phyloP scores from a whole-genome alignment of 73 alveolate species.

The Tetrahymena elliotti region DNA sequence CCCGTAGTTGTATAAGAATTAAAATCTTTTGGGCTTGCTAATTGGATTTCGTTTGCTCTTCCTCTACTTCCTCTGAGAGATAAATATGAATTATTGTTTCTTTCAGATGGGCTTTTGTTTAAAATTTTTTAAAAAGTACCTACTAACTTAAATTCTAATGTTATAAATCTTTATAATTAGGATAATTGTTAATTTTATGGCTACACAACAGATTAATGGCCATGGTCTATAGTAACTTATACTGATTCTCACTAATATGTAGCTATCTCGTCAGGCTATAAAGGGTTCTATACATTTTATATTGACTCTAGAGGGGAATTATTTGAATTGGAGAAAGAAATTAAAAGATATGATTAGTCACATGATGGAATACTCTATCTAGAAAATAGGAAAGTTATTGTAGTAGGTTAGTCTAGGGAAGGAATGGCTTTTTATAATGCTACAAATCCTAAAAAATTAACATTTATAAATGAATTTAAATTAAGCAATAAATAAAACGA shows the following conservation, averaged over 20 bases:
- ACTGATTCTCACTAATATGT: neutral
- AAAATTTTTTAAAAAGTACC: neutral
- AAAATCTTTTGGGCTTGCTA: neutral
- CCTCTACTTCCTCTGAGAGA: neutral
- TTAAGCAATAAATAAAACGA: neutral
- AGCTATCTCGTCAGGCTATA: neutral
- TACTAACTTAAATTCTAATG: neutral
- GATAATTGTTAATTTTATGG: neutral
- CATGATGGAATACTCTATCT: neutral
- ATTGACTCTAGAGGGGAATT: neutral
- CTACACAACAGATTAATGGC: neutral
- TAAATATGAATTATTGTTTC: neutral
- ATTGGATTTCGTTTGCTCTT: neutral
- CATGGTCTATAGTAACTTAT: neutral
- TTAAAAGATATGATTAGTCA: neutral
- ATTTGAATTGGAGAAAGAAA: neutral
- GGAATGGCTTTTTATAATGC: neutral
- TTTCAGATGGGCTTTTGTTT: neutral
- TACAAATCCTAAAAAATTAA: neutral
- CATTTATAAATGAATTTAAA: neutral
- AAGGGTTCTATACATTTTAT: neutral
- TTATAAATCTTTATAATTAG: neutral
- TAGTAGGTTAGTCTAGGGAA: neutral
- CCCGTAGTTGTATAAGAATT: neutral
- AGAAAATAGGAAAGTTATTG: neutral